Percentiles rank a stretch among this genome's conserved stretches.
Conservation (phyloP, 768 basidiomycete species). For the Neoboletus subvelutipes region DNA sequence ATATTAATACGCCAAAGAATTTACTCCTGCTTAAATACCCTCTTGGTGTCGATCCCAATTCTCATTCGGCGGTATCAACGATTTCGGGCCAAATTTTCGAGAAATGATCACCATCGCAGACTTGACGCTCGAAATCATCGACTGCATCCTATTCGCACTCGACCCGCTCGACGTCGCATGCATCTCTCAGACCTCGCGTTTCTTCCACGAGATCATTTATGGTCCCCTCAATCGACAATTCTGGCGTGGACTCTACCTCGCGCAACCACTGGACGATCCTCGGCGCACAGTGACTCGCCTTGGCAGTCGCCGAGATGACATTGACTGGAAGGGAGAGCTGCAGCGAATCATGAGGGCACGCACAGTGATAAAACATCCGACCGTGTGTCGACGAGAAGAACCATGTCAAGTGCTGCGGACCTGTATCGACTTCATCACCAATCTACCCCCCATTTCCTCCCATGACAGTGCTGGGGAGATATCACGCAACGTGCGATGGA, state of each 20-base stretch:
- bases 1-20: slow-evolving; percentile 10
- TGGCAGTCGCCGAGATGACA: slow-evolving; percentile 23
- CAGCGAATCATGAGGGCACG: slow-evolving; percentile 57
- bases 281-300: slow-evolving; percentile 43
- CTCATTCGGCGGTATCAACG: background rate
- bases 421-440: slow-evolving; percentile 48
- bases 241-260: slow-evolving; percentile 68
- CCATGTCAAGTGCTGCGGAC: slow-evolving; percentile 43
- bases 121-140: slow-evolving; percentile 60
- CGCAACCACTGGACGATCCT: slow-evolving; percentile 64
- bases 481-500: slow-evolving; percentile 56
- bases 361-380: slow-evolving; percentile 40
- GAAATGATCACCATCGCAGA: slow-evolving; percentile 29
- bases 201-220: slow-evolving; percentile 47
- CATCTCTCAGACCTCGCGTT: slow-evolving; percentile 50
- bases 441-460: slow-evolving; percentile 38
- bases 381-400: slow-evolving; percentile 43
- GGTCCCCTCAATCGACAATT: slow-evolving; percentile 40
- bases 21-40: slow-evolving; percentile 1
- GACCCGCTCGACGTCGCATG: slow-evolving; percentile 61
- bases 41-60: background rate
- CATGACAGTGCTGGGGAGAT: slow-evolving; percentile 27
- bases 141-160: slow-evolving; percentile 52
- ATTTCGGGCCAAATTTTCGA: background rate
- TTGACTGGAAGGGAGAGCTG: slow-evolving; percentile 56